These are phyloP conservation scores for Rosa rugosa DNA, from an alignment of 306 rosid genomes.

Conservation along the genomic window DNA sequence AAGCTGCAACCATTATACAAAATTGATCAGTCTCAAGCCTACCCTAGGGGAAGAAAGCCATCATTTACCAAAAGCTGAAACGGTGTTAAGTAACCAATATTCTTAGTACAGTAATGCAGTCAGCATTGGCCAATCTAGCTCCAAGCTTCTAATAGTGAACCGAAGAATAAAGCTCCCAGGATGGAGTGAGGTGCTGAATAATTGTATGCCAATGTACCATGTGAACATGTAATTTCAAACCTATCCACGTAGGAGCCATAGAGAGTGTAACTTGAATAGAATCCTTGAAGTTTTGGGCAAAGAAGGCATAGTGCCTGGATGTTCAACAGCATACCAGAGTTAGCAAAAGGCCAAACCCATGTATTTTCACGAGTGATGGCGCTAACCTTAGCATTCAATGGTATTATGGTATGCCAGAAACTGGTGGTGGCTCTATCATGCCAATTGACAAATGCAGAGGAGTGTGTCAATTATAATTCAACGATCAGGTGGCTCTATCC, in stretches of 20 bases:
- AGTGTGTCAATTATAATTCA: background rate
- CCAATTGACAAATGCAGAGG: background rate
- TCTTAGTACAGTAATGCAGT: background rate
- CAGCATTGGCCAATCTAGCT: background rate
- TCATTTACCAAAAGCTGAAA: too few relatives aligned
- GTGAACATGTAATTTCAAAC: background rate
- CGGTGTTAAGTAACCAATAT: too few relatives aligned
- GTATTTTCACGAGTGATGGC: background rate
- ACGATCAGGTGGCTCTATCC: background rate
- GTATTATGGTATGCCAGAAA: background rate
- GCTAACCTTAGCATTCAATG: background rate
- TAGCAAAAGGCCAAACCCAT: background rate
- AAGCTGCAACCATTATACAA: background rate
- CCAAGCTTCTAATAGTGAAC: background rate
- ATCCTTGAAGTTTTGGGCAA: background rate
- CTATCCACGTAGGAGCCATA: background rate
- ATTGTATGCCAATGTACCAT: background rate
- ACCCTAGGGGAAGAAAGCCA: background rate
- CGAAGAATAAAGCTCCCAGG: background rate
- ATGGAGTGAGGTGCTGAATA: background rate
- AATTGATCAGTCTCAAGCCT: background rate
- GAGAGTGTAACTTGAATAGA: background rate
- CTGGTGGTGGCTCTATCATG: background rate
- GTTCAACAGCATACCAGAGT: background rate
- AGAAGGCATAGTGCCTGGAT: background rate